Conservation (phyloP, 2,329 filamentous ascomycete species). For the Penicillium sp. region DNA sequence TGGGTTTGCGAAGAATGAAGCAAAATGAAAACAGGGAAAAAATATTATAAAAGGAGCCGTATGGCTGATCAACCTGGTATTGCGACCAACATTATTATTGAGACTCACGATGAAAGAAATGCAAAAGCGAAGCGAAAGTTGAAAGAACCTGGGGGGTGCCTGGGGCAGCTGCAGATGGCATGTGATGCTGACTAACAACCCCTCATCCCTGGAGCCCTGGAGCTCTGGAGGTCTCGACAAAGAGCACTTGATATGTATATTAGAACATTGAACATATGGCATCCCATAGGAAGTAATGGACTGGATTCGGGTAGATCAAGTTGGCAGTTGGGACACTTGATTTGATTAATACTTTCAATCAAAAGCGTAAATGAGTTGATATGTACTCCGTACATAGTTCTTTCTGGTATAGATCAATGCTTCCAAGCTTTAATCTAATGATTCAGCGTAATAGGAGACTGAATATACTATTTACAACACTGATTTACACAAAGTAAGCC, state of each 20-base stretch:
- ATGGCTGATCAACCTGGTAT: constrained; percentile 3
- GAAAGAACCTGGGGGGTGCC: background rate
- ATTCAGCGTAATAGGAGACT: background rate
- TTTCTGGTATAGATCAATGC: background rate
- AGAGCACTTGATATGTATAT: background rate
- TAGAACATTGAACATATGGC: background rate
- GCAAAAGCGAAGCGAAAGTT: background rate
- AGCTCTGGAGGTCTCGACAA: background rate
- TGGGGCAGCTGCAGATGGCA: background rate
- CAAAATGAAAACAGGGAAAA: background rate
- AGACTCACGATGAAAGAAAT: background rate
- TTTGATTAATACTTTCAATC: too few relatives aligned
- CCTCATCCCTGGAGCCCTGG: background rate
- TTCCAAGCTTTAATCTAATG: background rate
- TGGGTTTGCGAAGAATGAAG: background rate
- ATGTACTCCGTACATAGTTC: too few relatives aligned
- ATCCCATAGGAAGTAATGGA: background rate
- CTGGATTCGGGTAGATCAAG: background rate
- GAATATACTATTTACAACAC: background rate
- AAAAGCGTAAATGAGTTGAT: background rate
- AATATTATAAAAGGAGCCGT: background rate
- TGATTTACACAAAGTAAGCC: background rate
- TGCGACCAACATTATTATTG: constrained; percentile 6
- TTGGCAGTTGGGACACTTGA: too few relatives aligned
- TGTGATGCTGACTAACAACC: constrained; percentile 10